Conservation (phyloP, 192 early-diverging fungal species). For the Dispira simplex region DNA sequence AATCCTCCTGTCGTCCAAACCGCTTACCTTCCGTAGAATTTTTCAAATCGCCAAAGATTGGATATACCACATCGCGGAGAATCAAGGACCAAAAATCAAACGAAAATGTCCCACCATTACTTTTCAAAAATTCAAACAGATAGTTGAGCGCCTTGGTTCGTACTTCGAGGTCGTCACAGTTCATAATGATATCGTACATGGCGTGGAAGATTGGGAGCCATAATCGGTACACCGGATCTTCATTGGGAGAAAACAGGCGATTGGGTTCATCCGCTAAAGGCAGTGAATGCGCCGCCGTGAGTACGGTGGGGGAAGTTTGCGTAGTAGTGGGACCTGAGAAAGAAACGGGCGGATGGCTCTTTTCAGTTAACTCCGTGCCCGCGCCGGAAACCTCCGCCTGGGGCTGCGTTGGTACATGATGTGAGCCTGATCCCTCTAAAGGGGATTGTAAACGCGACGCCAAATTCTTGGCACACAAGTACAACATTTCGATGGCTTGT, state of each 20-base stretch:
- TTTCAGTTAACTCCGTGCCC: background rate
- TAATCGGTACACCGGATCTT: conserved; percentile 45
- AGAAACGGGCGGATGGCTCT: conserved; percentile 8
- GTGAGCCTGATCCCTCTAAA: background rate
- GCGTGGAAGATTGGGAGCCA: conserved; percentile 87
- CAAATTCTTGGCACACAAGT: conserved; percentile 13
- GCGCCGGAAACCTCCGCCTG: background rate
- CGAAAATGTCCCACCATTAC: conserved; percentile 57
- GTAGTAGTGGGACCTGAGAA: too few species aligned
- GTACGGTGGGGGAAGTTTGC: too few species aligned
- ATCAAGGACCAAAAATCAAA: conserved; percentile 68
- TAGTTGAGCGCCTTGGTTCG: conserved; percentile 68
- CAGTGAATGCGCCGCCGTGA: too few species aligned
- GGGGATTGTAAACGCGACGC: conserved; percentile 1
- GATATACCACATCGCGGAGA: conserved; percentile 70
- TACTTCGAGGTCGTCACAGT: conserved; percentile 80
- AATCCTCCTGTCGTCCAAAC: conserved; percentile 67
- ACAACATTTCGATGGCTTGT: conserved; percentile 24
- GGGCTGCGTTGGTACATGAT: background rate
- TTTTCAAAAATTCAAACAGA: conserved; percentile 72
- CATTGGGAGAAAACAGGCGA: conserved; percentile 20
- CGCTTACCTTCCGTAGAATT: conserved; percentile 25
- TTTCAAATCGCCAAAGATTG: conserved; percentile 78
- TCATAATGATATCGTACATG: conserved; percentile 80
- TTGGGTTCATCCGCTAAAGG: too few species aligned